Percentiles rank a stretch among this genome's conserved stretches.
These are phyloP conservation scores for Populus hybrid DNA, from an alignment of 441 rosid genomes.

Conservation along the genomic window DNA sequence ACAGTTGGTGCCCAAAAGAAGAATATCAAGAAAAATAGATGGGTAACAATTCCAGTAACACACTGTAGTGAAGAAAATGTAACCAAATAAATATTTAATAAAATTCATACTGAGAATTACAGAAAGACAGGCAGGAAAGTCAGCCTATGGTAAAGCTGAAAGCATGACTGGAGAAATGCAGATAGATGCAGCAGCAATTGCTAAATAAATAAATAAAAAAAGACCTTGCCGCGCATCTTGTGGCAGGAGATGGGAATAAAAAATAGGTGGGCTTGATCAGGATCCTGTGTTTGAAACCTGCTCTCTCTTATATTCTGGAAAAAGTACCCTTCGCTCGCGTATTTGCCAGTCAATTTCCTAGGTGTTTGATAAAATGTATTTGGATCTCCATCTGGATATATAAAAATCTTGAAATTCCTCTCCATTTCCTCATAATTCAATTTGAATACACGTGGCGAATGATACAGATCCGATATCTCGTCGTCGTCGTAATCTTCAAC, in stretches of 20 bases:
- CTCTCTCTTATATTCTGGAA: conserved; percentile 89
- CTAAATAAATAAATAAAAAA: background rate
- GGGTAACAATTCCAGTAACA: background rate
- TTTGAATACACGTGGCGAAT: conserved; percentile 56
- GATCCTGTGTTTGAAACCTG: conserved; percentile 67
- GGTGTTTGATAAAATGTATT: conserved; percentile 88
- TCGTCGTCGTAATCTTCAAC: conserved; percentile 1
- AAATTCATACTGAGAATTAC: background rate
- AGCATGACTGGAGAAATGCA: background rate
- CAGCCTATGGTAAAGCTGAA: background rate
- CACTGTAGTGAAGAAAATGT: background rate
- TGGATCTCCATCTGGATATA: conserved; percentile 96
- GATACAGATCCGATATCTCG: conserved; percentile 54
- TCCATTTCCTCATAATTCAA: conserved; percentile 79
- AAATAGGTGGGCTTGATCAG: conserved; percentile 78
- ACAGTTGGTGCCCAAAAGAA: background rate
- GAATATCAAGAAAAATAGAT: background rate
- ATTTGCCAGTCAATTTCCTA: conserved; percentile 88
- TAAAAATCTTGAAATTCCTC: conserved; percentile 66
- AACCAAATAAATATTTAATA: background rate
- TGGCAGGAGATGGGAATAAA: conserved; percentile 91
- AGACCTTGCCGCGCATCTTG: conserved; percentile 96
- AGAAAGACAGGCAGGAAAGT: background rate
- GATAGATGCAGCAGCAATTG: background rate
- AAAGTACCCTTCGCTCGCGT: conserved; percentile 95